Percentiles rank a stretch among this genome's conserved stretches.
Conservation (phyloP, 2,329 filamentous ascomycete genomes). For the Xenoacremonium recifei region DNA sequence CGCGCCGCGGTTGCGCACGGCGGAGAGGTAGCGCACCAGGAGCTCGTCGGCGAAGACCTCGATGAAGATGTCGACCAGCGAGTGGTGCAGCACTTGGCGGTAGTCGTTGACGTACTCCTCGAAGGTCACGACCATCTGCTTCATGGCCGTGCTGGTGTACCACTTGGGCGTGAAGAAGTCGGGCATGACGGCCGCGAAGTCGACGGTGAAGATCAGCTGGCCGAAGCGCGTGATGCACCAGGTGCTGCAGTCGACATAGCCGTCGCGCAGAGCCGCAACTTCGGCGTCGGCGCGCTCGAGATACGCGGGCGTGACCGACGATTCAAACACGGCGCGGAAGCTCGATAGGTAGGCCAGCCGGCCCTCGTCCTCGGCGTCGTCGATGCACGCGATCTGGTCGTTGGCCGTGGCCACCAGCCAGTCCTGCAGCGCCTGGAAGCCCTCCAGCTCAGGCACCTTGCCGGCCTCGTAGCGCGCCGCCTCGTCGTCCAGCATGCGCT, state of each 20-base stretch:
- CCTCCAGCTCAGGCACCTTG: constrained; percentile 55
- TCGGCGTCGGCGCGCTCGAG: constrained; percentile 72
- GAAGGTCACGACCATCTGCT: constrained; percentile 90
- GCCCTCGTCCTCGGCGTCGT: constrained; percentile 78
- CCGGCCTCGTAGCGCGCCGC: constrained; percentile 67
- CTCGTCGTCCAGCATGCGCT: constrained; percentile 85
- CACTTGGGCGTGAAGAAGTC: constrained; percentile 90
- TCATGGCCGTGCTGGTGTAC: constrained; percentile 86
- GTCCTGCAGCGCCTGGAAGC: constrained; percentile 81
- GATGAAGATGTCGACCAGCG: constrained; percentile 85
- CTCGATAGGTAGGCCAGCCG: constrained; percentile 79
- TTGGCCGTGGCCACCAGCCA: constrained; percentile 97
- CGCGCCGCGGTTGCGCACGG: constrained; percentile 84
- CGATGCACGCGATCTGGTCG: constrained; percentile 97
- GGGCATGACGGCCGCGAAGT: constrained; percentile 79
- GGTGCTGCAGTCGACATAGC: constrained; percentile 92
- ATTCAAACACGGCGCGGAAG: constrained; percentile 81
- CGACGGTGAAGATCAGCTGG: constrained; percentile 81
- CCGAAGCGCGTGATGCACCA: constrained; percentile 90
- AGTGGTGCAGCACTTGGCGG: constrained; percentile 77
- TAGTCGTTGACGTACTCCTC: constrained; percentile 94
- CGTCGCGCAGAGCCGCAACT: constrained; percentile 74
- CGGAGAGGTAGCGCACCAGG: constrained; percentile 77
- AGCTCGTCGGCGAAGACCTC: constrained; percentile 93
- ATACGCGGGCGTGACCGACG: constrained; percentile 78